Percentiles rank a stretch among this genome's conserved stretches.
Evolutionary conservation across 2,329 filamentous ascomycete genomes (phyloP).

Genomic region (Sclerotinia trifoliorum): DNA sequence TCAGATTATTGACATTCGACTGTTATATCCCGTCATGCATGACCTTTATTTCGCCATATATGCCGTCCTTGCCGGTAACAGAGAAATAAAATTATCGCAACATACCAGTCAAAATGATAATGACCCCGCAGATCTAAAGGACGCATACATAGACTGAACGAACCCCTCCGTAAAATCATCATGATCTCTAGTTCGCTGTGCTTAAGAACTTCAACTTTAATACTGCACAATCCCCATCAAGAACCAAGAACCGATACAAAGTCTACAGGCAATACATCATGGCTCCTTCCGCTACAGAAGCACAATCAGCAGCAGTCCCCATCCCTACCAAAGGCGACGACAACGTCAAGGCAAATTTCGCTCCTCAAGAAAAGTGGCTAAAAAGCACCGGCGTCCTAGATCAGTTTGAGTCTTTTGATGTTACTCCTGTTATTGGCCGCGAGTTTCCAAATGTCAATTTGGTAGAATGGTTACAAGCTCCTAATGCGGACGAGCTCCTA

Average conservation of each 20-base stretch:
- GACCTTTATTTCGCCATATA: not conserved
- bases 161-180: not conserved
- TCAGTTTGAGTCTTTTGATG: slow-evolving; percentile 40
- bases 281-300: slow-evolving; percentile 32
- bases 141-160: slow-evolving; percentile 9
- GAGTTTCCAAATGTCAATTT: slow-evolving; percentile 46
- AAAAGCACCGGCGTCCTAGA: slow-evolving; percentile 36
- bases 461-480: slow-evolving; percentile 48
- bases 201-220: slow-evolving; percentile 24
- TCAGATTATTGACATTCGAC: not conserved
- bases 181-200: slow-evolving; percentile 30
- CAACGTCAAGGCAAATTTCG: slow-evolving; percentile 20
- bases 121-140: not conserved
- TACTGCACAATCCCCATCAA: slow-evolving; percentile 21
- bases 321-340: slow-evolving; percentile 17
- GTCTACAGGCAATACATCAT: slow-evolving; percentile 21
- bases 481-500: slow-evolving; percentile 49
- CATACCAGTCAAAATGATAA: not conserved
- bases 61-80: not conserved
- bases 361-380: slow-evolving; percentile 31
- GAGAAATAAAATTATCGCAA: not conserved
- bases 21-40: slow-evolving; percentile 4
- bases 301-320: not conserved
- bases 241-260: not conserved
- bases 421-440: slow-evolving; percentile 49